Conservation (phyloP, 352 stramenopile species). For the Phytophthora ramorum region DNA sequence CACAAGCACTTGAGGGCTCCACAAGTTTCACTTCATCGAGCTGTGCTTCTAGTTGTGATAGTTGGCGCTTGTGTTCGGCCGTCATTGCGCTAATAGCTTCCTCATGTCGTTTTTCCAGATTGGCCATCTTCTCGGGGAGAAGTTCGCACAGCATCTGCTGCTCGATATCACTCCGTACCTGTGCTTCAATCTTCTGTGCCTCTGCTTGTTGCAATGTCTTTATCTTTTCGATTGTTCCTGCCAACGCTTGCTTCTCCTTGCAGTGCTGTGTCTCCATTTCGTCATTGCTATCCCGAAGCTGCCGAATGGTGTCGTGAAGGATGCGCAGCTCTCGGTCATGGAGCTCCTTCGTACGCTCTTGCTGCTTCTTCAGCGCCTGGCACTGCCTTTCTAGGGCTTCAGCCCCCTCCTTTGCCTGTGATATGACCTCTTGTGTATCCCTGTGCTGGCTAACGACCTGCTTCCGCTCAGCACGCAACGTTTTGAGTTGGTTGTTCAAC, state of each 20-base stretch:
- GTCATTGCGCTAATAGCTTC: slow-evolving; percentile 21
- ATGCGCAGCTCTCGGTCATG: slow-evolving; percentile 30
- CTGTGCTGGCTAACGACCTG: slow-evolving; percentile 28
- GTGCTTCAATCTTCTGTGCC: slow-evolving; percentile 13
- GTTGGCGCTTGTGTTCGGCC: slow-evolving; percentile 31
- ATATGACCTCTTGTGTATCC: slow-evolving; percentile 32
- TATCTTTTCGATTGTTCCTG: slow-evolving; percentile 10
- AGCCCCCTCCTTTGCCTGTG: slow-evolving; percentile 32
- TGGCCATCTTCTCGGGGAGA: slow-evolving; percentile 11
- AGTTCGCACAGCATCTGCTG: slow-evolving; percentile 14
- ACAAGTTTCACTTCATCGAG: slow-evolving; percentile 18
- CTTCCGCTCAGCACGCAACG: slow-evolving; percentile 20
- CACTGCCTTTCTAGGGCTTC: slow-evolving; percentile 28
- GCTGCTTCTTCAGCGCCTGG: slow-evolving; percentile 33
- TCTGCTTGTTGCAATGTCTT: slow-evolving; percentile 12
- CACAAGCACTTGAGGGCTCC: slow-evolving; percentile 1
- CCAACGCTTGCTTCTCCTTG: slow-evolving; percentile 20
- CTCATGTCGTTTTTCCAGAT: slow-evolving; percentile 27
- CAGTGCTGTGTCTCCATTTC: slow-evolving; percentile 12
- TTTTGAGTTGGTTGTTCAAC: slow-evolving; percentile 25
- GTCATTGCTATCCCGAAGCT: slow-evolving; percentile 22
- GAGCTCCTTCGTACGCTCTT: slow-evolving; percentile 32
- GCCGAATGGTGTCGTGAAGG: slow-evolving; percentile 27
- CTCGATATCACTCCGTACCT: slow-evolving; percentile 17
- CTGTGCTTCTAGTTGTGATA: slow-evolving; percentile 25